Evolutionary conservation across 495 filamentous ascomycete species (phyloP).

Genomic region (Annulohypoxylon maeteangense): DNA sequence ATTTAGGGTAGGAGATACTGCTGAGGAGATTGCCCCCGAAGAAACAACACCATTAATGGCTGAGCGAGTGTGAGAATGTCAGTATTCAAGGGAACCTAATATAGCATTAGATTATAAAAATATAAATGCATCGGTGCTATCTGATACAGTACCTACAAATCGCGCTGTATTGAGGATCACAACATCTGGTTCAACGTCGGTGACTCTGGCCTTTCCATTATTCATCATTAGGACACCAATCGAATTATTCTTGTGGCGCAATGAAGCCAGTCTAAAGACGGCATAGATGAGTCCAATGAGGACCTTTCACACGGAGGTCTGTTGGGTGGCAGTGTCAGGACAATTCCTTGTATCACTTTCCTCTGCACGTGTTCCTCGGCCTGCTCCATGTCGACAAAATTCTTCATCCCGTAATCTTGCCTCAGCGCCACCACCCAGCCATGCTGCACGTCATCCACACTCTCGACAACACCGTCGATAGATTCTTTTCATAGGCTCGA

Average conservation of each 20-base stretch:
- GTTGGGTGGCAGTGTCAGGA: slow-evolving; percentile 9
- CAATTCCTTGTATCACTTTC: no score
- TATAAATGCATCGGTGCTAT: not conserved
- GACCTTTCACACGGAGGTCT: no score
- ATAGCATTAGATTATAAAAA: not conserved
- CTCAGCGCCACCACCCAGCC: no score
- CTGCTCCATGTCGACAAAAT: no score
- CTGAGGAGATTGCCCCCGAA: not conserved
- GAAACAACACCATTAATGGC: not conserved
- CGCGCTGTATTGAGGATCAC: slow-evolving; percentile 69
- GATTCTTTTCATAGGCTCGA: no score
- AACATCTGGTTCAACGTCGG: slow-evolving; percentile 74
- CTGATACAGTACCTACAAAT: slow-evolving; percentile 4
- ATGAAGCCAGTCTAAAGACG: slow-evolving; percentile 81
- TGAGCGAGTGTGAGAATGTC: not conserved
- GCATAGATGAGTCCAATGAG: no score
- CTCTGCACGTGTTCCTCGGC: no score
- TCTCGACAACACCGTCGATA: no score
- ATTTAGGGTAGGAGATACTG: not conserved
- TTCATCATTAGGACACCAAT: slow-evolving; percentile 81
- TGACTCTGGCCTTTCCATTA: slow-evolving; percentile 73
- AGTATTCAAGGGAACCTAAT: not conserved
- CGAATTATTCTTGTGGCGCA: slow-evolving; percentile 62
- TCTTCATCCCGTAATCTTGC: no score
- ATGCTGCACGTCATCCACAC: no score